Percentiles rank a stretch among this genome's conserved stretches.
These are phyloP conservation scores for Nicotiana benthamiana DNA, from an alignment of 257 asterid species.

Conservation along the genomic window DNA sequence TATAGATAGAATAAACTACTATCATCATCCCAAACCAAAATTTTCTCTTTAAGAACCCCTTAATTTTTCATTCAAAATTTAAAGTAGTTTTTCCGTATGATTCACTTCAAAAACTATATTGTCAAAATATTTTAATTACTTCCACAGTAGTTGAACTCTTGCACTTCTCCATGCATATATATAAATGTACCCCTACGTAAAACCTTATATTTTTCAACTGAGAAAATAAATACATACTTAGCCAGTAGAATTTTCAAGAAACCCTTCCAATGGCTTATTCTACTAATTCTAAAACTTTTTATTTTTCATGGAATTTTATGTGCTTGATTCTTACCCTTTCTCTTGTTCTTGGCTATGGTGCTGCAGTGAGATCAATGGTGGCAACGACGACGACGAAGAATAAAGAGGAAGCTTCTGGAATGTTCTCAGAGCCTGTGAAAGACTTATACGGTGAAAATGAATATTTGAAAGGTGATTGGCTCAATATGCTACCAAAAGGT, in stretches of 20 bases:
- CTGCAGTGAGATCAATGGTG: neutral
- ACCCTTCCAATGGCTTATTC: neutral
- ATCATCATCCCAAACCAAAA: neutral
- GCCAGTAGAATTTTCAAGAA: neutral
- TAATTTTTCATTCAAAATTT: neutral
- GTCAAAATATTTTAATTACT: neutral
- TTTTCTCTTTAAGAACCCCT: neutral
- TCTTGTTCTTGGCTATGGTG: neutral
- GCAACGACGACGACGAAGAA: neutral
- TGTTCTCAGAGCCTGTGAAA: neutral
- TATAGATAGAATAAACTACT: neutral
- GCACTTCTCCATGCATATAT: neutral
- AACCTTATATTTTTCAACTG: neutral
- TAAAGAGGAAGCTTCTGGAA: neutral
- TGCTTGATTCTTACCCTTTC: neutral
- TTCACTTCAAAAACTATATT: neutral
- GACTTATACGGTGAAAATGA: neutral
- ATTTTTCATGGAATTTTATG: neutral
- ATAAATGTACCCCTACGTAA: neutral
- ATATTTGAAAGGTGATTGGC: neutral
- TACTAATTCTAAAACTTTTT: neutral
- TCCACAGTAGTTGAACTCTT: neutral
- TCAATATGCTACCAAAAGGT: constrained; percentile 34
- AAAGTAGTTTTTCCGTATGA: neutral
- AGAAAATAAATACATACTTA: neutral